These are phyloP conservation scores for Lathyrus sativus DNA, from an alignment of 306 rosid genomes.

Conservation along the genomic window DNA sequence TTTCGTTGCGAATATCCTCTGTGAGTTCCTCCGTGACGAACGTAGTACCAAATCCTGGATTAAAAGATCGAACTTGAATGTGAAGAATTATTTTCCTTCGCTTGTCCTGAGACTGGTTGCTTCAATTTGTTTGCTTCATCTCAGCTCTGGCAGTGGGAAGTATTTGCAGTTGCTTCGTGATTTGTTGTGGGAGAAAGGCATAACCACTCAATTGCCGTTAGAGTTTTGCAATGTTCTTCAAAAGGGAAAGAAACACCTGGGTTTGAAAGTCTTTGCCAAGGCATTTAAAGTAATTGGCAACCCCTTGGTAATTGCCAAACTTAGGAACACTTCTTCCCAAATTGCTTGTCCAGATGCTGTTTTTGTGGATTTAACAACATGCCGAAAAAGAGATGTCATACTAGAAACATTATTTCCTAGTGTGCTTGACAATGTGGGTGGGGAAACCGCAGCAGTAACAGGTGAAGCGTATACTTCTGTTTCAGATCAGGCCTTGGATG, in stretches of 20 bases:
- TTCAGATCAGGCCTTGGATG: background rate
- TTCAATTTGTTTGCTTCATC: conserved; percentile 48
- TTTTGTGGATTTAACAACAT: conserved; percentile 41
- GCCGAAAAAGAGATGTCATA: conserved; percentile 29
- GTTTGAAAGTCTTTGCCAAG: conserved; percentile 43
- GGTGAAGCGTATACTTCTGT: conserved; percentile 9
- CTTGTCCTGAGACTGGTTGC: conserved; percentile 53
- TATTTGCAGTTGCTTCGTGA: conserved; percentile 23
- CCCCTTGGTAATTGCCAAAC: conserved; percentile 54
- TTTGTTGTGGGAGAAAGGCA: conserved; percentile 30
- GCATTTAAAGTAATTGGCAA: conserved; percentile 52
- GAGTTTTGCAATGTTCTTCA: conserved; percentile 42
- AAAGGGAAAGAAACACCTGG: conserved; percentile 21
- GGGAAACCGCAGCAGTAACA: conserved; percentile 1
- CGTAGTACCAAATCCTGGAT: conserved; percentile 46
- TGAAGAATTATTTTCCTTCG: conserved; percentile 32
- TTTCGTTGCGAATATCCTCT: conserved; percentile 34
- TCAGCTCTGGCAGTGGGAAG: conserved; percentile 37
- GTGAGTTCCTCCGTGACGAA: conserved; percentile 29
- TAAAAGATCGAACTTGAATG: conserved; percentile 7
- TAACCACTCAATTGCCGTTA: conserved; percentile 41
- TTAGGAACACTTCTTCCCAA: conserved; percentile 22
- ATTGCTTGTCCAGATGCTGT: conserved; percentile 43
- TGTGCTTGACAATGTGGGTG: conserved; percentile 1
- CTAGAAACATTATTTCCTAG: conserved; percentile 42